phyloP scores from a whole-genome alignment of 176 grass and related monocot species.

The Triticum monococcum region DNA sequence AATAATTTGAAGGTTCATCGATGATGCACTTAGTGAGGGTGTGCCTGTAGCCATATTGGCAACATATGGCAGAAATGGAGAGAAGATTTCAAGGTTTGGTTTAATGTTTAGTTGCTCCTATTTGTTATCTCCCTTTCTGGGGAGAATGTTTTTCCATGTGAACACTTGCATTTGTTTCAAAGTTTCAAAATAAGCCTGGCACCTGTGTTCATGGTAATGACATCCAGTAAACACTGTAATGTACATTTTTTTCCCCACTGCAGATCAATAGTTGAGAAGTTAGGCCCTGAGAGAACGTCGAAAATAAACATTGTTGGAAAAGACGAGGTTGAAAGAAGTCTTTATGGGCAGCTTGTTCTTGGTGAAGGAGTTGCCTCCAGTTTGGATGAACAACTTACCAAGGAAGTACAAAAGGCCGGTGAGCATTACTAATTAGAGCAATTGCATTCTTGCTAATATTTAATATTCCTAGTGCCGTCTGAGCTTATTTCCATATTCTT shows the following conservation, averaged over 20 bases:
- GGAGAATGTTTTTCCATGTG: not conserved
- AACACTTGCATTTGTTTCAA: not conserved
- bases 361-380: constrained; percentile 72
- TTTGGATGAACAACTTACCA: constrained; percentile 85
- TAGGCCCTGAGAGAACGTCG: constrained; percentile 67
- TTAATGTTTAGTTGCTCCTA: not conserved
- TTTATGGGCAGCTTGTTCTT: constrained; percentile 91
- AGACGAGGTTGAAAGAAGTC: constrained; percentile 83
- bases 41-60: constrained; percentile 65
- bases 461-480: not conserved
- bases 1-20: constrained; percentile 70
- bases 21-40: constrained; percentile 79
- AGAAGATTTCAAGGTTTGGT: constrained; percentile 75
- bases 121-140: not conserved
- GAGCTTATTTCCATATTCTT: not conserved
- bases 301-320: constrained; percentile 89
- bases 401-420: constrained; percentile 86
- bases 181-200: not conserved
- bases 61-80: constrained; percentile 78
- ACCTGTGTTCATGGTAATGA: not conserved
- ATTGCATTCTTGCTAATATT: not conserved
- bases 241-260: constrained; percentile 18
- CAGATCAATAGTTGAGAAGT: constrained; percentile 72
- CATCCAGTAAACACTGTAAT: not conserved
- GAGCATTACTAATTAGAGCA: constrained; percentile 1